Base-by-base conservation (phyloP, 371 early-diverging fungal genomes). In the Quaeritorhiza haematococci region DNA sequence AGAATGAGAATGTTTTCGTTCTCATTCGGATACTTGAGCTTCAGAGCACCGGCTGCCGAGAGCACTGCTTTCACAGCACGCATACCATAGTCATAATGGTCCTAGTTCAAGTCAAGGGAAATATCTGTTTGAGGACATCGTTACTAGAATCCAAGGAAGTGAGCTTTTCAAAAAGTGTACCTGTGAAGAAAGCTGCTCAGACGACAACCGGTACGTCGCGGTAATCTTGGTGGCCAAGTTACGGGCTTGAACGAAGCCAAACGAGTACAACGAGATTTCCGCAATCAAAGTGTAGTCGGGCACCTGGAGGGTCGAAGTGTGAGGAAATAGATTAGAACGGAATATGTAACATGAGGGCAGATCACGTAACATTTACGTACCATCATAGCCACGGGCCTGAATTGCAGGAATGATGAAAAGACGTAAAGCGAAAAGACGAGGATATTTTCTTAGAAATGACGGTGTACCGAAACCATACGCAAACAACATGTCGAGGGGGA, bases 1-100 rank as follows among this genome's bases (percentile, higher is more conserved):
- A 79, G 63, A 8, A 79, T 69, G 13, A 75, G 35, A 43, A 75
- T 69, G 55, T 68, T 72, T 58, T 61, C 62, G 51, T 75, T 71
- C 55, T 76, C 76, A 30, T 55, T 63, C 3, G 75, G 66, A 61
- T 72, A 75, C 56, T 72, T 75, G 19, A 76, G 59, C 55, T 79
- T 79, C 49, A 79, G 48, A 13, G 74, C 75, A 7, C 80, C 80
- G 4, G 61, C 56, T 8, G 76, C 76, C 23, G 67, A 67, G 8
- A 79, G 69, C 4, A 79, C 80, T 0, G 75, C 73, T 44, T 79
- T 79, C n/a, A 79, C 75, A 21, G 80, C 80, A 34, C 84, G 61
- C 73, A 83, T 79, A 3, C 81, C 82, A 58, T 83, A 83, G 56
- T 80, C 76, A 48, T 72, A 74, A n/a, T n/a, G n/a, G n/a, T 23